Base-by-base conservation (phyloP, 768 basidiomycete species). In the Auriculariales sp. region DNA sequence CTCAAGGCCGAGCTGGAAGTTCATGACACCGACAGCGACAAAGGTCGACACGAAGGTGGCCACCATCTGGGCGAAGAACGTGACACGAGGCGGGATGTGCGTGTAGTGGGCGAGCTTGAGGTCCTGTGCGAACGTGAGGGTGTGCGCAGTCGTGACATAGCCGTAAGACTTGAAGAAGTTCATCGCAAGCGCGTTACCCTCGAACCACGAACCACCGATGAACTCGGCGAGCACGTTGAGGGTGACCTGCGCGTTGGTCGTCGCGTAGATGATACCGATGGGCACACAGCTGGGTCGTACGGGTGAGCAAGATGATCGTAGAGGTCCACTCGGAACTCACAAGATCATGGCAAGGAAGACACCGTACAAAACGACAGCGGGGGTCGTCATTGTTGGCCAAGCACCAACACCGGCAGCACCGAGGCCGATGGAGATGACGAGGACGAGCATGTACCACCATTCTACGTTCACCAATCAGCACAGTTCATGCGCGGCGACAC, bases 391-490 rank as follows among this genome's bases (percentile, higher is more conserved):
- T 10, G 67, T 66, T 2, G 61, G 59, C 54, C 56, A 66, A 1
- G 52, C 60, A 28, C 58, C 59, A 30, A 67, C 54, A 12, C 60
- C 61, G 0, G 58, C 58, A 11, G 64, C 57, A 3, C 62, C 67
- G 4, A 68, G 35, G 7, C 46, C 58, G 47, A 68, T 57, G 15
- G 63, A 59, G 31, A 57, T 19, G 22, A 65, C 34, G 25, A 63
- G 56, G 29, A 66, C 39, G 55, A 44, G 35, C 29, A 64, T 54
- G 56, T 82, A 83, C 67, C 78, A 79, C 74, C 74, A 80, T 46
- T 77, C 73, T n/a, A n/a, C n/a, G n/a, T n/a, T n/a, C n/a, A n/a
- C n/a, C n/a, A n/a, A n/a, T n/a, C n/a, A n/a, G n/a, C n/a, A n/a
- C n/a, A n/a, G n/a, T n/a, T n/a, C n/a, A n/a, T n/a, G n/a, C n/a